Evolutionary conservation across 2,329 filamentous ascomycete genomes (phyloP), one percentile per base, ranked within the genome.

Genomic region (Epichloe sylvatica): DNA sequence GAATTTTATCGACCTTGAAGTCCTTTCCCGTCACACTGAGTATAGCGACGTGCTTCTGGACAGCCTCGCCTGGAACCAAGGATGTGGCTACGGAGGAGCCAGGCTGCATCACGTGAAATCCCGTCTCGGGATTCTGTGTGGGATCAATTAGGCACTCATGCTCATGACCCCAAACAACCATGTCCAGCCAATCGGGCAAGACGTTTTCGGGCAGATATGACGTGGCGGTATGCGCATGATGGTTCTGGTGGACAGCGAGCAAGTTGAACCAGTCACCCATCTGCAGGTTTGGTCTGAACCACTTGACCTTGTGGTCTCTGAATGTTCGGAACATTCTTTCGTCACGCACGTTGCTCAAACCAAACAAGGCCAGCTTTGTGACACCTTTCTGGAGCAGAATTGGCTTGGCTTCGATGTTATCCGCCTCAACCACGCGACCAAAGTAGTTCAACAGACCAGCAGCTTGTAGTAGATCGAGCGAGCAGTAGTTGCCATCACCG

Each of bases 41-140:
- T 19, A 98, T 84, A 1, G 89, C 83, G 6, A 97, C 86, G 50
- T 97, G 86, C 63, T 98, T 98, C 7, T 87, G 74, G 1, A 89
- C 87, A 0, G 92, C 86, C 67, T 98, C 92, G 30, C 90, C 90
- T 0, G 86, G 84, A 8, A 92, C 82, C 0, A 98, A 72, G 0
- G 92, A 97, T 1, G 92, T 98, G 0, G 91, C 92, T 0, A 98
- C 84, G 0, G 92, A 97, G 0, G 92, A 98, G 0, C 92, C 92
- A 0, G 92, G 92, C 60, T 98, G 92, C 80, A 98, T 96, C 54
- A 98, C 91, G 57, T 92, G 81, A 58, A 98, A 98, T 0, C 84
- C 84, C 45, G 84, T 95, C 60, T 95, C 88, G 0, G 85, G 79
- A 58, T 97, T 98, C 44, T 81, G 73, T 1, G 73, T 71, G 0